Conservation (phyloP, 2,329 filamentous ascomycete genomes). For the Ophiosphaerella narmari region DNA sequence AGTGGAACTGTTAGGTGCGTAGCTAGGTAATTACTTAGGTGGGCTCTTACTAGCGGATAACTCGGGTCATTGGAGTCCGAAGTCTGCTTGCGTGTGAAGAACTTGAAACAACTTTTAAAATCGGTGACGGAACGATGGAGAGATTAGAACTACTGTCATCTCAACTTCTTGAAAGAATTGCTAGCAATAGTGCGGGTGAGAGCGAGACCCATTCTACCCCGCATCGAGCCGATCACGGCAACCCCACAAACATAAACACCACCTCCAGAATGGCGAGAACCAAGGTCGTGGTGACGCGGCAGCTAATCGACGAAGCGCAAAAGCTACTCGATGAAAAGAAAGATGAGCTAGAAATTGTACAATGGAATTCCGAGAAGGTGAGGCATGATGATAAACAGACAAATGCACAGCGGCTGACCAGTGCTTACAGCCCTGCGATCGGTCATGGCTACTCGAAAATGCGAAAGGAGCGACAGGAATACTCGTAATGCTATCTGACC, state of each 20-base stretch:
- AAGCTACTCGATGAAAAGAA: slow-evolving; percentile 21
- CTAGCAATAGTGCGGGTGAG: slow-evolving; percentile 1
- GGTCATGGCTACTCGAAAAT: slow-evolving; percentile 35
- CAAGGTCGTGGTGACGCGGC: slow-evolving; percentile 38
- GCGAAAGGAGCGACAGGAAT: slow-evolving; percentile 30
- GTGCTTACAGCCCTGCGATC: slow-evolving; percentile 28
- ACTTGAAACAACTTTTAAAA: not conserved
- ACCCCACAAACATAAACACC: slow-evolving; percentile 12
- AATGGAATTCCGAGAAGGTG: slow-evolving; percentile 37
- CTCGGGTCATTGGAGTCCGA: slow-evolving; percentile 18
- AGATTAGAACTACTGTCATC: slow-evolving; percentile 13
- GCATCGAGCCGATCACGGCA: slow-evolving; percentile 19
- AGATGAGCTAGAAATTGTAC: slow-evolving; percentile 27
- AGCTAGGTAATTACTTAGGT: not conserved
- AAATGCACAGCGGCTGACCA: slow-evolving; percentile 3
- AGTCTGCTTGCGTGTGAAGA: not conserved
- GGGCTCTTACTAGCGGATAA: slow-evolving; percentile 24
- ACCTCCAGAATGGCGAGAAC: slow-evolving; percentile 23
- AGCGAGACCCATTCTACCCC: slow-evolving; percentile 13
- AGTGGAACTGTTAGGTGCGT: no score
- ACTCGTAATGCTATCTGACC: slow-evolving; percentile 35
- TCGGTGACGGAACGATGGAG: slow-evolving; percentile 4
- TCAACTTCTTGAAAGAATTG: slow-evolving; percentile 6
- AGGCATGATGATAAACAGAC: not conserved
- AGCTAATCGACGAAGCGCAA: slow-evolving; percentile 30